A percentile compares a stretch with the other conserved stretches of the same genome.
phyloP scores from a whole-genome alignment of 2,329 filamentous ascomycete species.

The Microsporum ferrugineum region DNA sequence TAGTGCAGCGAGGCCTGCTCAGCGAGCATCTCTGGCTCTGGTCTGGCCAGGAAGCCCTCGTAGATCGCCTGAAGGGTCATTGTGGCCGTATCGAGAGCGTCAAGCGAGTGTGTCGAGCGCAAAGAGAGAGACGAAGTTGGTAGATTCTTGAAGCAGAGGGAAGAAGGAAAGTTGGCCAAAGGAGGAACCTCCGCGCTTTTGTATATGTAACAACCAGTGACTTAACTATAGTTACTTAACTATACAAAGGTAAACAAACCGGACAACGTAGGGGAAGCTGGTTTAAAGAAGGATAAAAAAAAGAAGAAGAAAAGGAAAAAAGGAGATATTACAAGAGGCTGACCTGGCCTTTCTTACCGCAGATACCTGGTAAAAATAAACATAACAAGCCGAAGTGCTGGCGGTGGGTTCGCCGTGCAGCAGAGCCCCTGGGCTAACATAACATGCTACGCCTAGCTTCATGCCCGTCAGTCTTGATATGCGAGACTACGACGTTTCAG shows the following conservation, averaged over 20 bases:
- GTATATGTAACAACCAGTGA: background rate
- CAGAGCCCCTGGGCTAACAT: background rate
- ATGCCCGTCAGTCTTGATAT: background rate
- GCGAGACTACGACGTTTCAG: constrained; percentile 5
- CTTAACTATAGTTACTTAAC: background rate
- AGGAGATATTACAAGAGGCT: background rate
- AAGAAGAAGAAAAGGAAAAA: background rate
- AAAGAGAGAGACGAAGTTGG: background rate
- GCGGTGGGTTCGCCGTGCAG: background rate
- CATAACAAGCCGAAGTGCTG: background rate
- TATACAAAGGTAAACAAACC: background rate
- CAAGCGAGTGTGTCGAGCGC: background rate
- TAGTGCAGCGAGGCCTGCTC: constrained; percentile 66
- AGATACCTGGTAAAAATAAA: background rate
- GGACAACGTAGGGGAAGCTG: background rate
- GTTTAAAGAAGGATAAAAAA: background rate
- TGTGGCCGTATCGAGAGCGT: background rate
- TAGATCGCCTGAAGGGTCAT: constrained; percentile 45
- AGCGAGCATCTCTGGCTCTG: constrained; percentile 52
- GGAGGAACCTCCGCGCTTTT: background rate
- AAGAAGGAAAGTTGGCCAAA: background rate
- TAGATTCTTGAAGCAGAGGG: background rate
- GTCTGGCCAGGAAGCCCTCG: constrained; percentile 59
- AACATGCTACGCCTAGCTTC: background rate
- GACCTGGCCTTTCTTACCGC: background rate